phyloP scores from a whole-genome alignment of 225 moss, liverwort and hornwort species.

The Physcomitrellopsis africana region DNA sequence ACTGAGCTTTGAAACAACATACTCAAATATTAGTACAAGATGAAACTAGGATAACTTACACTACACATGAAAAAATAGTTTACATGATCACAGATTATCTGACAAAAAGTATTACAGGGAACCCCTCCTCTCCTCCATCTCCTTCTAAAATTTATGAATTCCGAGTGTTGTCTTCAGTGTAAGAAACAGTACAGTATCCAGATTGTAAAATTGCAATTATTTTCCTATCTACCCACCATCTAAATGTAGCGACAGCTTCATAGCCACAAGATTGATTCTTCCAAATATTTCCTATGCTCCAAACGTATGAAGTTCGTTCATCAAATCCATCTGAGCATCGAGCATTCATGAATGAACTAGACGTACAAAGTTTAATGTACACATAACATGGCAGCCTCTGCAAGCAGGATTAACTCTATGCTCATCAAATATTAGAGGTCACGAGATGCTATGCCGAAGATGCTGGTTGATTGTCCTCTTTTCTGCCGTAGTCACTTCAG shows the following conservation, averaged over 20 bases:
- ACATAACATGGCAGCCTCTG: background rate
- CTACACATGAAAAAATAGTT: no score
- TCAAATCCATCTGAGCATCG: conserved; percentile 27
- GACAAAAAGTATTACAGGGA: conserved; percentile 20
- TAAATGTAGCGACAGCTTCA: conserved; percentile 14
- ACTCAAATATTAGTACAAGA: background rate
- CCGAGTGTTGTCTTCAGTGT: conserved; percentile 27
- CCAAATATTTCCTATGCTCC: conserved; percentile 7
- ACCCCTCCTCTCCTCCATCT: conserved; percentile 15
- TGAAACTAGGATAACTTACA: background rate
- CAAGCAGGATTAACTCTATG: no score
- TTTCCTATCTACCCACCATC: conserved; percentile 18
- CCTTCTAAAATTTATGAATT: background rate
- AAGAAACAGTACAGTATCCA: conserved; percentile 17
- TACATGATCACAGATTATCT: conserved; percentile 3
- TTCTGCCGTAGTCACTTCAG: conserved; percentile 22
- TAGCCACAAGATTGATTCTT: no score
- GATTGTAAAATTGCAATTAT: conserved; percentile 20
- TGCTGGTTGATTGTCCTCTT: conserved; percentile 31
- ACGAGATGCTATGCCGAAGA: conserved; percentile 38
- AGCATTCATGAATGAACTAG: conserved; percentile 26
- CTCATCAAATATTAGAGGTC: background rate
- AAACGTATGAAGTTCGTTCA: no score
- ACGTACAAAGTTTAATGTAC: conserved; percentile 42
- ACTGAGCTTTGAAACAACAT: no score